Base-by-base conservation (phyloP, 2,329 filamentous ascomycete species). In the Aspergillus niger region DNA sequence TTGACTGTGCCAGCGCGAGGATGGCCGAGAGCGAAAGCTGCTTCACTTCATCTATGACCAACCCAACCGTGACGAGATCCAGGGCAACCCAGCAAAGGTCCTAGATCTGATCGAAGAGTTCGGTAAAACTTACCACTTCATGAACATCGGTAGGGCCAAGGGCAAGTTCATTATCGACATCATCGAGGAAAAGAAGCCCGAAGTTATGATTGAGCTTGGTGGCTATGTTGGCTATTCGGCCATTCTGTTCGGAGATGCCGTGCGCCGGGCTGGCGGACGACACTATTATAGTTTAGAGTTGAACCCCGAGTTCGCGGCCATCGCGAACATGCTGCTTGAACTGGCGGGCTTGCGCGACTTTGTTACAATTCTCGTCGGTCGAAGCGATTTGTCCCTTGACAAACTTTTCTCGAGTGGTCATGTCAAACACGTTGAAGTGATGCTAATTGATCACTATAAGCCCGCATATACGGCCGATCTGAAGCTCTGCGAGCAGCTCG, bases 391-490 rank as follows among this genome's bases (percentile, higher is more conserved):
- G n/a, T 87, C 86, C 0, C 80, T 94, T 49, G 81, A 82, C 52
- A 82, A 85, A 5, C 79, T 94, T 4, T 80, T 86, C 63, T 69
- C 77, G 1, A 73, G 79, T 3, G 86, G 86, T 0, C 69, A 72
- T 4, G 72, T 92, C 24, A 75, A 80, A 24, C 81, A 83, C 49
- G 85, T 92, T 61, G 89, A 92, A 67, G 76, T 93, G 41, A 79
- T 92, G 74, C 94, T 95, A 74, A 78, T 95, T 38, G 91, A 95
- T 69, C 91, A 95, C 74, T 89, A 89, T 76, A 93, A 94, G 75
- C 88, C 89, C 0, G 85, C 87, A 0, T 95, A 94, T 72, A 85
- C 84, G 0, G 82, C 85, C 0, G 91, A 95, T 68, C 75, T 94
- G 62, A 92, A 92, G 76, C 82, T 92, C 0, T 91, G 88, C 71